Evolutionary conservation across 75 land plant genomes (phyloP), one percentile per base, ranked within the genome.

Genomic region (Azolla pinnata): DNA sequence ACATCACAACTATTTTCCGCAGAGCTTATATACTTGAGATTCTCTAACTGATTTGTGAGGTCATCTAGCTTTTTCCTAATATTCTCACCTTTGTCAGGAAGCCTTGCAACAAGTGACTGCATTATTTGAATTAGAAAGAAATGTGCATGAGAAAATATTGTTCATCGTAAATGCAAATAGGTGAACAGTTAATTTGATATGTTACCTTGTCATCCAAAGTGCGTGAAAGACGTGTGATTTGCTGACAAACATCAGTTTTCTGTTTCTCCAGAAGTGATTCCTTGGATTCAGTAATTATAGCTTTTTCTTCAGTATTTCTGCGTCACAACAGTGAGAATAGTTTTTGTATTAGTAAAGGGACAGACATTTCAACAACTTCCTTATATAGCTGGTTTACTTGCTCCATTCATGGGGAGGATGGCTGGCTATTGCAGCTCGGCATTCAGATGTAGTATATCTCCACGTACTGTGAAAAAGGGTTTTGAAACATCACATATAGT

Each of bases 11-110:
- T n/a, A n/a, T n/a, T 38, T 38, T 38, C 42, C 26, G 9, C 0
- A 12, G 61, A 32, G 38, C 62, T 29, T 20, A 57, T 38, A 19
- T 35, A 28, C 38, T 57, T 24, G 14, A 65, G 1, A 26, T 56
- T 69, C 8, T 71, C 45, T 3, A 87, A 79, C 69, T 79, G 59
- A 7, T 23, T 33, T 5, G 64, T 72, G 58, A 88, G 47, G 27
- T 74, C 86, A 20, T 46, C 51, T 4, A 88, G 49, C 56, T 80
- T 79, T 66, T 63, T 79, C 5, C 64, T 34, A 12, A 88, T 25
- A 31, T 75, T 82, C 9, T 67, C 75, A 19, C 95, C 95, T 24
- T 71, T 65, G 40, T 88, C 95, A 17, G 95, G 81, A 29, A 88
- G 63, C 32, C 42, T 85, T 24, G 72, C 69, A 2, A 88, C 28